Conservation (phyloP, 1,284 basidiomycete species). For the Moesziomyces antarcticus region DNA sequence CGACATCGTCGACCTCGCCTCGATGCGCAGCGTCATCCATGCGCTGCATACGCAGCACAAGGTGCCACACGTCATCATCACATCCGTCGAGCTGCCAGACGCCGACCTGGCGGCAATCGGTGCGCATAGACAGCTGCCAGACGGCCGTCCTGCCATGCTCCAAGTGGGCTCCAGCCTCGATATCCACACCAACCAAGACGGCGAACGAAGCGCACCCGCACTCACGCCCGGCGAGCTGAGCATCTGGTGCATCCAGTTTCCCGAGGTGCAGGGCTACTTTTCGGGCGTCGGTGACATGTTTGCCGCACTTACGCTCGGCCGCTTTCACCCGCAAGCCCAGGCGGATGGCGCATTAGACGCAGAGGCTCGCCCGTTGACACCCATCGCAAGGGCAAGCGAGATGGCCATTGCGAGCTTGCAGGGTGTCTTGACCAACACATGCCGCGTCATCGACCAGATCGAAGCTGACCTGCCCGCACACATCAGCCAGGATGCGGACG, state of each 20-base stretch:
- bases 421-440: constrained; percentile 74
- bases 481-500: constrained; percentile 4
- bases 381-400: constrained; percentile 71
- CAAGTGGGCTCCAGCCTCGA: constrained; percentile 67
- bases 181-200: constrained; percentile 25
- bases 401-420: constrained; percentile 84
- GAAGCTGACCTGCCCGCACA: constrained; percentile 4
- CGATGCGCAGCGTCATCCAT: constrained; percentile 77
- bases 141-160: constrained; percentile 55
- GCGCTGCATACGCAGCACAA: constrained; percentile 79
- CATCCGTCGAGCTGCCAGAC: constrained; percentile 75
- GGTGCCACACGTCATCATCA: constrained; percentile 89
- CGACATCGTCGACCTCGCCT: constrained; percentile 75
- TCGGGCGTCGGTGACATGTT: constrained; percentile 97
- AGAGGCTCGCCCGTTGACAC: constrained; percentile 69
- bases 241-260: constrained; percentile 78
- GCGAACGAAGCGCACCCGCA: constrained; percentile 14
- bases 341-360: constrained; percentile 1
- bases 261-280: constrained; percentile 89
- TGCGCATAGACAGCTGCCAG: constrained; percentile 24
- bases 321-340: constrained; percentile 72
- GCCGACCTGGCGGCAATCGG: constrained; percentile 52
- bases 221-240: constrained; percentile 8
- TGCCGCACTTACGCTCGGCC: constrained; percentile 88
- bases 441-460: constrained; percentile 34